Evolutionary conservation across 2,329 filamentous ascomycete genomes (phyloP), one percentile per base, ranked within the genome.

Genomic region (Zymoseptoria crescenta): DNA sequence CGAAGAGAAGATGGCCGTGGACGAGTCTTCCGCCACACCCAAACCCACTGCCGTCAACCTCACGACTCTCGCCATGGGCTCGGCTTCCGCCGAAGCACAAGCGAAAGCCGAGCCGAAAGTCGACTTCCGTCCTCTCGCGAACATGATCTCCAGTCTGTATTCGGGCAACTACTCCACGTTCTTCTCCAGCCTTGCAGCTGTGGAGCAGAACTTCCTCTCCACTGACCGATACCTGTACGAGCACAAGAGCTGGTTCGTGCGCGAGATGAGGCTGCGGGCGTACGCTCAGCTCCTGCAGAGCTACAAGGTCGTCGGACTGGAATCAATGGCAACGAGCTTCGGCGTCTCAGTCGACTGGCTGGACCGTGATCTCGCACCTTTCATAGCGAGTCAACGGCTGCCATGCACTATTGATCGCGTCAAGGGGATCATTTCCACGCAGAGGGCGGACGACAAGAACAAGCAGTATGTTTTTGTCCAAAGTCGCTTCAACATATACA

Each of bases 221-320:
- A 90, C 94, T 73, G 94, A 99, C 73, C 89, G 94, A 60, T 96
- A 97, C 77, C 83, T 99, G 59, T 88, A 91, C 72, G 94, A 99
- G 81, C 94, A 99, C 80, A 89, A 90, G 74, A 87, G 86, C 71
- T 99, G 94, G 93, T 97, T 94, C 74, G 93, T 99, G 68, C 88
- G 94, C 55, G 94, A 99, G 81, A 99, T 99, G 94, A 87, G 94
- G 59, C 84, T 97, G 65, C 87, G 93, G 60, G 93, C 91, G 41
- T 99, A 99, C 79, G 91, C 96, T 76, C 94, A 99, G 79, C 84
- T 99, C 49, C 83, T 99, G 50, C 94, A 97, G 80, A 96, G 91
- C 73, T 99, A 99, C 79, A 88, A 93, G 53, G 91, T 99, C 9
- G 94, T 99, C 41, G 91, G 93, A n/a, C 81, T 99, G 65, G 88